Evolutionary conservation across 176 grass and related monocot species (phyloP).

Genomic region (Cocos nucifera): DNA sequence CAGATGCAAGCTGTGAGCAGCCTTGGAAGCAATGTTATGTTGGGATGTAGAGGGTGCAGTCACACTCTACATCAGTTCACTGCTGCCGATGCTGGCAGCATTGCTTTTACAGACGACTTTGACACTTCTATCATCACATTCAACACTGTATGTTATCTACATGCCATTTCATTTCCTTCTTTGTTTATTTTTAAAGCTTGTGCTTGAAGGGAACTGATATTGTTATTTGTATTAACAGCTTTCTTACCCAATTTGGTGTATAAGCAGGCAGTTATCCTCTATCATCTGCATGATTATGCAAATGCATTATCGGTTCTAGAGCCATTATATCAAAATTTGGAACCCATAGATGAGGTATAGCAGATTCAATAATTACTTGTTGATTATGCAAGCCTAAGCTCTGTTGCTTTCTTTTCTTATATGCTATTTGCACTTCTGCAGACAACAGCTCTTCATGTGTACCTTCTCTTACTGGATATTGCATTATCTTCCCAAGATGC

Average conservation of each 20-base stretch:
- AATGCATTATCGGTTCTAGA: slow-evolving; percentile 55
- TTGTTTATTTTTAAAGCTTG: slow-evolving; percentile 6
- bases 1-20: slow-evolving; percentile 51
- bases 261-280: slow-evolving; percentile 74
- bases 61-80: slow-evolving; percentile 33
- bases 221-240: slow-evolving; percentile 4
- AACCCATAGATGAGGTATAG: slow-evolving; percentile 83
- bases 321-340: slow-evolving; percentile 62
- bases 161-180: slow-evolving; percentile 1
- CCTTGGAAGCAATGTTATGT: slow-evolving; percentile 27
- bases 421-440: slow-evolving; percentile 12
- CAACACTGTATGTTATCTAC: no score
- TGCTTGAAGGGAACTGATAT: not conserved
- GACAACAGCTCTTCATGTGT: slow-evolving; percentile 82
- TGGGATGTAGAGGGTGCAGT: slow-evolving; percentile 39
- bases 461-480: slow-evolving; percentile 89
- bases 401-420: not conserved
- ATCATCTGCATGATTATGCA: slow-evolving; percentile 69
- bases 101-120: slow-evolving; percentile 66
- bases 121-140: slow-evolving; percentile 70
- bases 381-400: not conserved
- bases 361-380: no score
- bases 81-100: slow-evolving; percentile 36
- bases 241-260: not conserved
- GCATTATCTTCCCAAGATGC: slow-evolving; percentile 63